phyloP scores from a whole-genome alignment of 345 rosid genomes.

The Gossypium longicalyx region DNA sequence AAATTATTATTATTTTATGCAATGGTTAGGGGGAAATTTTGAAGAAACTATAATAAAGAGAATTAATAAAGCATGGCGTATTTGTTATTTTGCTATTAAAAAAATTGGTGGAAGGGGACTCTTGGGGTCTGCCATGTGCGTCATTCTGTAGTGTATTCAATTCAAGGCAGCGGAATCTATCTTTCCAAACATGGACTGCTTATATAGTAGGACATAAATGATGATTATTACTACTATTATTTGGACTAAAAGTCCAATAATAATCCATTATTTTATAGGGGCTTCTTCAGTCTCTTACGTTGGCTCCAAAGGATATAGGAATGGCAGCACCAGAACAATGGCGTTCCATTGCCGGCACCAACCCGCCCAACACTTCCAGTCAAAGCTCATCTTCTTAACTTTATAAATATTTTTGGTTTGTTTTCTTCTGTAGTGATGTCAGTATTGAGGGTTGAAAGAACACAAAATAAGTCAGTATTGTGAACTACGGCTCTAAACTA shows the following conservation, averaged over 20 bases:
- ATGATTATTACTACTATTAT: too few species aligned
- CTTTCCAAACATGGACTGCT: too few species aligned
- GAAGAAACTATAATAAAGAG: not conserved
- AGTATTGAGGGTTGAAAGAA: too few species aligned
- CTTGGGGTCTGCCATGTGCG: not conserved
- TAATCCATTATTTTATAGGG: too few species aligned
- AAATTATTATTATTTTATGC: not conserved
- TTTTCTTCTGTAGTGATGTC: not conserved
- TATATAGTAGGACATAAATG: not conserved
- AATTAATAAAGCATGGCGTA: not conserved
- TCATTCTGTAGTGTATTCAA: not conserved
- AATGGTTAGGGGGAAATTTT: not conserved
- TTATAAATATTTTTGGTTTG: not conserved
- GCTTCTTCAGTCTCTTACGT: too few species aligned
- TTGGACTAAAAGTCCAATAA: too few species aligned
- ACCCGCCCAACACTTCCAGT: not conserved
- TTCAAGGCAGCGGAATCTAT: not conserved
- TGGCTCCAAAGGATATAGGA: too few species aligned
- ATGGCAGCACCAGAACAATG: too few species aligned
- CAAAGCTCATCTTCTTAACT: not conserved
- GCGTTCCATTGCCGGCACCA: too few species aligned
- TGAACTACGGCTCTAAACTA: not conserved
- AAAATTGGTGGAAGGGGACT: not conserved
- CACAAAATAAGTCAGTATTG: not conserved
- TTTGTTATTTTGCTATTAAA: not conserved